Base-by-base conservation (phyloP, 306 rosid genomes). In the Medicago lupulina region DNA sequence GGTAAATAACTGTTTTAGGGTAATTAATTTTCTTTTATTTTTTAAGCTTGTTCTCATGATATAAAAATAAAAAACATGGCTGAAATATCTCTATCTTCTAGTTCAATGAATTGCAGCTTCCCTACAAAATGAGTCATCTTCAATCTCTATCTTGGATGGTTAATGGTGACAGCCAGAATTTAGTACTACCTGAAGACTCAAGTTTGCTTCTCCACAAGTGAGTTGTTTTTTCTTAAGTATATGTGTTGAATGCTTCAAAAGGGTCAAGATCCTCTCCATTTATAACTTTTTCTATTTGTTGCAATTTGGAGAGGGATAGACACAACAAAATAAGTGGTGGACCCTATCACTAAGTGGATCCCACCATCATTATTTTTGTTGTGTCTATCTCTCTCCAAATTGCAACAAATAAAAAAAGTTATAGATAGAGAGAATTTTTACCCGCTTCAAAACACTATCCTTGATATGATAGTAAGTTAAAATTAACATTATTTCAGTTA, bases 131-230 rank as follows among this genome's bases (percentile, higher is more conserved):
- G 89, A 83, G 83, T 80, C 46, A 83, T 79, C 89, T 92, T 59
- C 95, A 92, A 76, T 86, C 94, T 51, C 62, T 88, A 1, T 79
- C 96, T 18, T 89, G 96, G 93, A 79, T 89, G 75, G 82, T 88
- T 40, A 87, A 73, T 58, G 80, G 76, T 74, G 87, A 83, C 38
- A 76, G 21, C 63, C 92, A 74, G 64, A 89, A 71, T 61, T 49
- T 78, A 38, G 82, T 78, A 49, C 5, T 78, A 63, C 90, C 87
- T 0, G 97, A 90, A 39, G 97, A 95, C 62, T 79, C 93, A 34
- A 84, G 64, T 81, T 85, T 92, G 81, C 86, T 92, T 85, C 77
- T 84, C 18, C 90, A 76, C 86, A 81, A 88, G 97, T 90, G 71
- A 82, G 87, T 70, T 73, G 9, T 79, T 74, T 81, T 28, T 62